Evolutionary conservation across 306 rosid genomes (phyloP).

Genomic region (Vigna nakashimae): DNA sequence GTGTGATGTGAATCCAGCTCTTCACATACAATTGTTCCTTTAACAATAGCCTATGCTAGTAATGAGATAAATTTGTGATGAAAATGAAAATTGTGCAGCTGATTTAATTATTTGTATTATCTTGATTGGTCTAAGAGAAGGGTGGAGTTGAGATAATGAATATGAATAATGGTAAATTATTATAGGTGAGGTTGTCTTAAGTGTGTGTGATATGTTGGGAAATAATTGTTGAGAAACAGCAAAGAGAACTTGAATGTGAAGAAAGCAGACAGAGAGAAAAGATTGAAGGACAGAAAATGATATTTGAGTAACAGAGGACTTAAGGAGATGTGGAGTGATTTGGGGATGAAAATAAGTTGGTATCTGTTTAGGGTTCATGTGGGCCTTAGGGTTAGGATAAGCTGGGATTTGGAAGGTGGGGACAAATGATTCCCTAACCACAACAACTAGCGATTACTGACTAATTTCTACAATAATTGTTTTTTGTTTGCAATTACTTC

Average conservation of each 20-base stretch:
- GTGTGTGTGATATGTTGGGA: conserved; percentile 1
- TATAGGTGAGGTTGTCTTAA: conserved; percentile 30
- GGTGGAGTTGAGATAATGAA: conserved; percentile 10
- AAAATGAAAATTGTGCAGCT: conserved; percentile 24
- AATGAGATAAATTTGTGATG: conserved; percentile 14
- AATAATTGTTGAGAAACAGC: conserved; percentile 41
- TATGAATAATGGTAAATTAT: conserved; percentile 36
- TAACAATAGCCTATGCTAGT: background rate
- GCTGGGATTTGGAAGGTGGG: conserved; percentile 60
- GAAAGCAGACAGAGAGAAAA: conserved; percentile 61
- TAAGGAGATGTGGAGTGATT: conserved; percentile 54
- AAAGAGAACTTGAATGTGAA: conserved; percentile 56
- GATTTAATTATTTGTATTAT: conserved; percentile 1
- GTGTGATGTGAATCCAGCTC: conserved; percentile 34
- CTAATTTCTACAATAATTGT: background rate
- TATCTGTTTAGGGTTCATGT: conserved; percentile 54
- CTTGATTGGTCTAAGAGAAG: conserved; percentile 33
- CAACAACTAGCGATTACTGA: conserved; percentile 52
- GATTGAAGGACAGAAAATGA: conserved; percentile 60
- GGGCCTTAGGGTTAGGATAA: conserved; percentile 48
- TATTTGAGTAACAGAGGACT: conserved; percentile 43
- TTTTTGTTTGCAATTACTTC: background rate
- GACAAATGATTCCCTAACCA: conserved; percentile 75
- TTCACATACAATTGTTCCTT: conserved; percentile 16
- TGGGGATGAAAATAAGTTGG: conserved; percentile 60